Percentiles rank a stretch among this genome's conserved stretches.
Evolutionary conservation across 2,329 filamentous ascomycete genomes (phyloP).

Genomic region (Talaromyces albobiverticillius): DNA sequence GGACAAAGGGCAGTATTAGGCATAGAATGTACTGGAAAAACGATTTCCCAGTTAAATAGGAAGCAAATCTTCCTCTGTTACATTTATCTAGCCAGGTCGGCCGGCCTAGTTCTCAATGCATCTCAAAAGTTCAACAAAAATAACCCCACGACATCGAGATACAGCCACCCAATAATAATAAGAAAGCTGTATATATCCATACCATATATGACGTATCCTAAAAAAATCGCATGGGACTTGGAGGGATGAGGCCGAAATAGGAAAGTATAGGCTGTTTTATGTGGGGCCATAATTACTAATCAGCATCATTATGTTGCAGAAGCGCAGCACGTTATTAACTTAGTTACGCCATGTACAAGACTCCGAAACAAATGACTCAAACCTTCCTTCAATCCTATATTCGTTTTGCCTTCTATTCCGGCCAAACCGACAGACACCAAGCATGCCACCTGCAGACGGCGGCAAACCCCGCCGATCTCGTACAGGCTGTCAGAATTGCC

Average conservation of each 20-base stretch:
- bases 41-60: too few species aligned
- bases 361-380: background rate
- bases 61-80: too few species aligned
- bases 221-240: too few species aligned
- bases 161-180: too few species aligned
- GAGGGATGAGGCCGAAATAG: constrained; percentile 1
- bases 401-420: background rate
- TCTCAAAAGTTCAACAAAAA: too few species aligned
- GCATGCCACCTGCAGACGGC: background rate
- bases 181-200: too few species aligned
- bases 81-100: too few species aligned
- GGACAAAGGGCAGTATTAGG: too few species aligned
- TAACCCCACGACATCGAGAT: too few species aligned
- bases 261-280: constrained; percentile 5
- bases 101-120: too few species aligned
- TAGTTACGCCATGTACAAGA: background rate
- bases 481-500: constrained; percentile 1
- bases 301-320: background rate
- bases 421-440: background rate
- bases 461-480: background rate
- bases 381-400: background rate
- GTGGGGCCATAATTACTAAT: background rate
- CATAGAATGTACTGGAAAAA: too few species aligned
- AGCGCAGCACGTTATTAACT: background rate
- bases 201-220: too few species aligned